phyloP scores from a whole-genome alignment of 2,329 filamentous ascomycete species.

The Trichophaea hybrida region DNA sequence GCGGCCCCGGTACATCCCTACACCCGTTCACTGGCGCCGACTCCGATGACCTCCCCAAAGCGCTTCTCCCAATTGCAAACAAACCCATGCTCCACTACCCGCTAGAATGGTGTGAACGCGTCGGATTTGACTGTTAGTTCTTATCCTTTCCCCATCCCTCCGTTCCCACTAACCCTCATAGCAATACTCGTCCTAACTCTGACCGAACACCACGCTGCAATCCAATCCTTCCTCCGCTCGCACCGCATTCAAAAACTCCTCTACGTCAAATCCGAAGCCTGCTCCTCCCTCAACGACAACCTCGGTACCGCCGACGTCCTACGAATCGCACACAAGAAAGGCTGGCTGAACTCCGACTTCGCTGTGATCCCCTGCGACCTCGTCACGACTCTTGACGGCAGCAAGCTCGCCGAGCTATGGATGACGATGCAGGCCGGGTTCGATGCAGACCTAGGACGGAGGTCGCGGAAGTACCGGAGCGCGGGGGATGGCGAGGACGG shows the following conservation, averaged over 20 bases:
- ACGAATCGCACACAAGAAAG: slow-evolving; percentile 65
- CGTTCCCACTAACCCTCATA: slow-evolving; percentile 26
- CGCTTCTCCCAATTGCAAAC: slow-evolving; percentile 68
- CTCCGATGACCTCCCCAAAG: slow-evolving; percentile 62
- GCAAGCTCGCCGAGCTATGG: slow-evolving; percentile 76
- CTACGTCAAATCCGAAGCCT: slow-evolving; percentile 17
- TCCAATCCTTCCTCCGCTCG: slow-evolving; percentile 22
- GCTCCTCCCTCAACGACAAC: slow-evolving; percentile 32
- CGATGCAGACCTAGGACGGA: slow-evolving; percentile 43
- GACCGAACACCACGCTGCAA: slow-evolving; percentile 20
- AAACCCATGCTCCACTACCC: slow-evolving; percentile 84
- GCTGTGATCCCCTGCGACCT: slow-evolving; percentile 85
- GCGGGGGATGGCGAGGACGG: slow-evolving; percentile 42
- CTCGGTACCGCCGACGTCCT: slow-evolving; percentile 74
- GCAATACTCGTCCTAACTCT: slow-evolving; percentile 25
- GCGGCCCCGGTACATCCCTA: slow-evolving; percentile 67
- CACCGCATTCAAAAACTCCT: slow-evolving; percentile 11
- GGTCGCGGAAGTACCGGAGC: slow-evolving; percentile 29
- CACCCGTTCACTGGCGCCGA: slow-evolving; percentile 70
- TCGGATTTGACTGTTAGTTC: slow-evolving; percentile 37
- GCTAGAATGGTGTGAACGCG: slow-evolving; percentile 70
- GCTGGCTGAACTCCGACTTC: slow-evolving; percentile 71
- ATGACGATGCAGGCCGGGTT: slow-evolving; percentile 69
- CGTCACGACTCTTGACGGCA: slow-evolving; percentile 75
- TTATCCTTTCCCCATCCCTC: neutral